Conservation (phyloP, 345 rosid genomes). For the Rhodamnia rubescens region DNA sequence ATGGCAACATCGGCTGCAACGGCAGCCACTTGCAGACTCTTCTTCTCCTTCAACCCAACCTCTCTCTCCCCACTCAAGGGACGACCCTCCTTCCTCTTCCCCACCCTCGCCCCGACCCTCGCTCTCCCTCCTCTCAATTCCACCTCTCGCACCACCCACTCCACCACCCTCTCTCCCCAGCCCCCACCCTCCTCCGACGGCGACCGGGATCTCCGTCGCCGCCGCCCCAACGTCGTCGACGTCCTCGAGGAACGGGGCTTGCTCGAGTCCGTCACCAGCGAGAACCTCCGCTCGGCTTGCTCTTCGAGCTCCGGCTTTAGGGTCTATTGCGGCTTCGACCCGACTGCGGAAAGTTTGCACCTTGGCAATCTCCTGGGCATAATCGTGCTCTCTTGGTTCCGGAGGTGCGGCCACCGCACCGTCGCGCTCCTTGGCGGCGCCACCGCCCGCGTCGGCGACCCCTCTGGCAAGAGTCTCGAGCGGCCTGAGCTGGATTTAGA, state of each 20-base stretch:
- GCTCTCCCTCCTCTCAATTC: conserved; percentile 16
- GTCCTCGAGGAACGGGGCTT: conserved; percentile 76
- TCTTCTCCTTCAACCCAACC: conserved; percentile 18
- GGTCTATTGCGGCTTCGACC: conserved; percentile 95
- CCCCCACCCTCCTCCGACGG: conserved; percentile 1
- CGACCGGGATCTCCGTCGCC: conserved; percentile 4
- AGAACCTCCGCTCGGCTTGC: conserved; percentile 58
- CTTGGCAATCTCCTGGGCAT: conserved; percentile 85
- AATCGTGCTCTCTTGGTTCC: conserved; percentile 94
- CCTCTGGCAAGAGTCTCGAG: conserved; percentile 87
- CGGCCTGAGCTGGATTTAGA: conserved; percentile 68
- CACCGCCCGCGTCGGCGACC: conserved; percentile 88
- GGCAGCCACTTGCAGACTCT: neutral
- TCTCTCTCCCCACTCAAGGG: conserved; percentile 3
- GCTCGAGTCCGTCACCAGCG: conserved; percentile 73
- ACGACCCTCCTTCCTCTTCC: conserved; percentile 4
- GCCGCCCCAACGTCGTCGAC: conserved; percentile 43
- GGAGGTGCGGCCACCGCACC: conserved; percentile 76
- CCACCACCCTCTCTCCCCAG: conserved; percentile 9
- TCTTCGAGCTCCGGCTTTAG: conserved; percentile 32
- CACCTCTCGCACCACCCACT: conserved; percentile 12
- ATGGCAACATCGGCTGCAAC: neutral
- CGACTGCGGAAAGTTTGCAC: conserved; percentile 89
- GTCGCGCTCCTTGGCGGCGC: conserved; percentile 93
- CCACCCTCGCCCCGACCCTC: conserved; percentile 4